Evolutionary conservation across 1,284 basidiomycete species (phyloP).

Genomic region (Apiotrichum sp.): DNA sequence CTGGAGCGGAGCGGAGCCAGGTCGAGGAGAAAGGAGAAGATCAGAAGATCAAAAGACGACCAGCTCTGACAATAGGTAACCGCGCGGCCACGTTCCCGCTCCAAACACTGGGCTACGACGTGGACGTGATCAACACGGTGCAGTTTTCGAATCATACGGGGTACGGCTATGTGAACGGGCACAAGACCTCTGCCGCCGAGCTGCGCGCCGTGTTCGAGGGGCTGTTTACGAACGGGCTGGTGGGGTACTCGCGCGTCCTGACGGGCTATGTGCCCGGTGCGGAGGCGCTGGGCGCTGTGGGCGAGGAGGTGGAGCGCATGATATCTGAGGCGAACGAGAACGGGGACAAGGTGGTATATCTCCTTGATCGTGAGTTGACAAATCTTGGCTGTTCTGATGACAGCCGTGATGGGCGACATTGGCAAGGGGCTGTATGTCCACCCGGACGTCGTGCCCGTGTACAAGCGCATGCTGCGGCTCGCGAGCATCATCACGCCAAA

Average conservation of each 20-base stretch:
- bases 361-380: constrained; percentile 72
- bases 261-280: constrained; percentile 90
- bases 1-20: no score
- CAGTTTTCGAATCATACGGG: constrained; percentile 85
- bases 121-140: constrained; percentile 94
- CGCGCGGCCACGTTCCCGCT: constrained; percentile 87
- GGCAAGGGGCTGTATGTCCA: constrained; percentile 78
- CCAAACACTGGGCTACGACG: constrained; percentile 90
- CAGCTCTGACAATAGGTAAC: constrained; percentile 52
- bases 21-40: no score
- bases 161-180: constrained; percentile 68
- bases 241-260: constrained; percentile 60
- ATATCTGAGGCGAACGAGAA: constrained; percentile 7
- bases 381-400: neutral
- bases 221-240: constrained; percentile 63
- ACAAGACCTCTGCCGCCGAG: constrained; percentile 64
- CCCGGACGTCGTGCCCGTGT: constrained; percentile 79
- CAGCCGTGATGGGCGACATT: constrained; percentile 83
- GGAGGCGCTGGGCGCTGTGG: constrained; percentile 65
- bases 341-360: constrained; percentile 64
- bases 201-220: constrained; percentile 60
- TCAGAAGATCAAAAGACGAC: no score
- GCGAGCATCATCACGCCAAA: constrained; percentile 94
- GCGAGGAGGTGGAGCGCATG: constrained; percentile 54
- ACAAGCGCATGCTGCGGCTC: constrained; percentile 67